Evolutionary conservation across 2,329 filamentous ascomycete genomes (phyloP).

Genomic region (Fusarium euwallaceae): DNA sequence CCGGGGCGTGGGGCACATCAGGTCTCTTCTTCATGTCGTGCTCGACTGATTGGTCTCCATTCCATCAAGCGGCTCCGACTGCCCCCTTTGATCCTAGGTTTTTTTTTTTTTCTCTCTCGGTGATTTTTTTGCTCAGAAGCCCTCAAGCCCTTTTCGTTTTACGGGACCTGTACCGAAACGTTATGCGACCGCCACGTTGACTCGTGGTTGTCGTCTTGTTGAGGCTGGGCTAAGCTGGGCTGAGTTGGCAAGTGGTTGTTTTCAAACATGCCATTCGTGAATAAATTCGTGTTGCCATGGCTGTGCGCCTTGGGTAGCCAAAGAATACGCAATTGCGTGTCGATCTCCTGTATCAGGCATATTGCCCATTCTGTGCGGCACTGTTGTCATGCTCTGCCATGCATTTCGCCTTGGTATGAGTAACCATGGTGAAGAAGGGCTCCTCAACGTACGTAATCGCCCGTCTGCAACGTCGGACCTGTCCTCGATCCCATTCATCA

Average conservation of each 20-base stretch:
- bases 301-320: constrained; percentile 3
- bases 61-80: constrained; percentile 41
- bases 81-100: constrained; percentile 10
- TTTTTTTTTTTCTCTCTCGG: constrained; percentile 8
- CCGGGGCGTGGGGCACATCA: constrained; percentile 50
- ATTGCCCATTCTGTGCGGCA: background rate
- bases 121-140: constrained; percentile 10
- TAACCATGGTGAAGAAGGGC: constrained; percentile 30
- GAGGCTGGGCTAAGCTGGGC: background rate
- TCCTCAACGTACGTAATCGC: constrained; percentile 43
- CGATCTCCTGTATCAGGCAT: constrained; percentile 18
- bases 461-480: constrained; percentile 32
- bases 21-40: constrained; percentile 45
- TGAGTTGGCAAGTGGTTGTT: constrained; percentile 16
- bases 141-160: constrained; percentile 15
- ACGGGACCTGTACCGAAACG: constrained; percentile 8
- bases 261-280: constrained; percentile 26
- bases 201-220: constrained; percentile 9
- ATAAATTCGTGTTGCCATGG: constrained; percentile 21
- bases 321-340: constrained; percentile 27
- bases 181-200: constrained; percentile 26
- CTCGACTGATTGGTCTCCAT: constrained; percentile 52
- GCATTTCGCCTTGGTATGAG: constrained; percentile 28
- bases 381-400: constrained; percentile 24
- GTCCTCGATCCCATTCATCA: constrained; percentile 31